phyloP scores from a whole-genome alignment of 495 filamentous ascomycete species.

The Neurospora sublineolata region DNA sequence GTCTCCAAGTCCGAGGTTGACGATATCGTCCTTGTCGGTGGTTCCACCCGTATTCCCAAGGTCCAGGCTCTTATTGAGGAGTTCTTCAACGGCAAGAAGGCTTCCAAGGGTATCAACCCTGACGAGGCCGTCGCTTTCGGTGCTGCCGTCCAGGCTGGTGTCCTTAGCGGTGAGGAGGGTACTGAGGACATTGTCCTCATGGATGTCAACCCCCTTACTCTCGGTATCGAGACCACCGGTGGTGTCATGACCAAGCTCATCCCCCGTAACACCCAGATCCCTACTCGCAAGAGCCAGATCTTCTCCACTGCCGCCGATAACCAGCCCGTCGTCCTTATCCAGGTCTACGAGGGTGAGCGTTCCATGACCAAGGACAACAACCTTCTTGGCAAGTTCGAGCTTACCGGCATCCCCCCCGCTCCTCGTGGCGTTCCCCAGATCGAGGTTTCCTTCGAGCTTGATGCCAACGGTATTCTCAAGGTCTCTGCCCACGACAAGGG shows the following conservation, averaged over 20 bases:
- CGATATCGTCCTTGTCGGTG: conserved; percentile 85
- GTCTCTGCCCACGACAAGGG: conserved; percentile 93
- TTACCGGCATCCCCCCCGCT: conserved; percentile 87
- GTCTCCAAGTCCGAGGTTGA: conserved; percentile 77
- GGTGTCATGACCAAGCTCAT: conserved; percentile 98
- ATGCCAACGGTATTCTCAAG: conserved; percentile 96
- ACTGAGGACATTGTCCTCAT: conserved; percentile 75
- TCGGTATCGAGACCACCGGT: conserved; percentile 97
- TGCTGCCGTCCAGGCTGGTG: conserved; percentile 93
- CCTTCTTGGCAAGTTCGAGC: conserved; percentile 92
- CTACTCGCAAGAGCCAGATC: conserved; percentile 93
- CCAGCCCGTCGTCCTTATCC: conserved; percentile 93
- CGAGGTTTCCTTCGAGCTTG: conserved; percentile 93
- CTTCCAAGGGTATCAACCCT: conserved; percentile 96
- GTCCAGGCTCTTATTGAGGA: conserved; percentile 90
- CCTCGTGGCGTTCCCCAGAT: conserved; percentile 96
- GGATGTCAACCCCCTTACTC: conserved; percentile 96
- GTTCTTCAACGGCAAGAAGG: conserved; percentile 88
- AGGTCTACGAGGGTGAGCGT: conserved; percentile 95
- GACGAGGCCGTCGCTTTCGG: conserved; percentile 97
- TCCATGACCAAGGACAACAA: conserved; percentile 97
- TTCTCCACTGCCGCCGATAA: conserved; percentile 98
- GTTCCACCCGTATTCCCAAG: conserved; percentile 95
- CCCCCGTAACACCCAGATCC: conserved; percentile 88
- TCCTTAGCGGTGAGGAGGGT: conserved; percentile 77